Evolutionary conservation across 768 basidiomycete genomes (phyloP).

Genomic region (Pholiota microspora): DNA sequence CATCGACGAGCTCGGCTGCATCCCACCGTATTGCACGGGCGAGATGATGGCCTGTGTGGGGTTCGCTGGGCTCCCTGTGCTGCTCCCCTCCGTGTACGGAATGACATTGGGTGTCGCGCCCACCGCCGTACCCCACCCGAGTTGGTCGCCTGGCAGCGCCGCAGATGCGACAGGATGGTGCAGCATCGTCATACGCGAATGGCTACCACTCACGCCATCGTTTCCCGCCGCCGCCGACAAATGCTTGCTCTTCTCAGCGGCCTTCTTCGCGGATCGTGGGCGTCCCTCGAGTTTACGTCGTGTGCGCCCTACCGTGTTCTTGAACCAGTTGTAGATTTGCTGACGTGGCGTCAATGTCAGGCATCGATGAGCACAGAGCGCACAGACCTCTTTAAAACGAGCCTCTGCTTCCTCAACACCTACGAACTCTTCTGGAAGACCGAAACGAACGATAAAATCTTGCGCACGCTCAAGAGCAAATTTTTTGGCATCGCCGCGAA

Average conservation of each 20-base stretch:
- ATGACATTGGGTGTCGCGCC: slow-evolving; percentile 33
- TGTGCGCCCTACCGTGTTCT: slow-evolving; percentile 64
- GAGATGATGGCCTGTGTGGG: slow-evolving; percentile 28
- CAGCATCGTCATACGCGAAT: not conserved
- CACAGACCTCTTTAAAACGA: slow-evolving; percentile 56
- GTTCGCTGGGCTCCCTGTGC: slow-evolving; percentile 32
- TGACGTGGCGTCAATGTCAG: slow-evolving; percentile 26
- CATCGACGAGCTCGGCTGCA: slow-evolving; percentile 32
- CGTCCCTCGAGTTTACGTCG: slow-evolving; percentile 57
- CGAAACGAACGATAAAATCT: slow-evolving; percentile 60
- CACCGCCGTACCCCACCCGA: not conserved
- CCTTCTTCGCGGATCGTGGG: slow-evolving; percentile 49
- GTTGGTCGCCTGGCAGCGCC: slow-evolving; percentile 19
- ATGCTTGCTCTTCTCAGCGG: slow-evolving; percentile 46
- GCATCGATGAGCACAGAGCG: not conserved
- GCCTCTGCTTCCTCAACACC: slow-evolving; percentile 57
- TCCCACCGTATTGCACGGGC: slow-evolving; percentile 40
- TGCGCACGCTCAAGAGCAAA: slow-evolving; percentile 61
- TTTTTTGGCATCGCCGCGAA: slow-evolving; percentile 69
- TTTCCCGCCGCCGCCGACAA: not conserved
- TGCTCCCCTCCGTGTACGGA: slow-evolving; percentile 37
- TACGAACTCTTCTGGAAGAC: slow-evolving; percentile 53
- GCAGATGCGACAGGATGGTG: slow-evolving; percentile 10
- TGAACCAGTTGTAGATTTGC: slow-evolving; percentile 78
- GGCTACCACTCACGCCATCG: not conserved